These are phyloP conservation scores for Grigorovia humatica DNA, from an alignment of 805 yeast genomes.

Conservation along the genomic window DNA sequence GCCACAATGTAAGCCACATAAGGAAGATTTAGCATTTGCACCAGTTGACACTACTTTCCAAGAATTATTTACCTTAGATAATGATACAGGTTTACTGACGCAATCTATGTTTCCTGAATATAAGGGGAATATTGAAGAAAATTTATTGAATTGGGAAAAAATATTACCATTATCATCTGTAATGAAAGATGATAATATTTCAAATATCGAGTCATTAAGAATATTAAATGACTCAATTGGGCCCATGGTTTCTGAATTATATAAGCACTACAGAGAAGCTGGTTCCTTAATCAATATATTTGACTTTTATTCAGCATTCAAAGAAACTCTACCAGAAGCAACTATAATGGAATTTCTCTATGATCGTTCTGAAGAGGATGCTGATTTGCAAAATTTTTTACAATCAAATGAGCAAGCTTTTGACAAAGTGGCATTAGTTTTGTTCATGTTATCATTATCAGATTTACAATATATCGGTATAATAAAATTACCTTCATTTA, in stretches of 20 bases:
- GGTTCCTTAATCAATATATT: conserved; percentile 54
- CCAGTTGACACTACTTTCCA: conserved; percentile 26
- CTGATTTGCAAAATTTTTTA: conserved; percentile 19
- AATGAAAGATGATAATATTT: conserved; percentile 8
- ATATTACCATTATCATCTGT: conserved; percentile 10
- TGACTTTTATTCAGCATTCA: conserved; percentile 58
- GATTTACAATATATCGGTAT: conserved; percentile 66
- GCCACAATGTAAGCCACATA: conserved; percentile 17
- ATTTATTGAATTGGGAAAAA: conserved; percentile 24
- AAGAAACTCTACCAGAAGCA: conserved; percentile 34
- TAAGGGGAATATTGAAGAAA: conserved; percentile 25
- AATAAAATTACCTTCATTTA: conserved; percentile 43
- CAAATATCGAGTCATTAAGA: conserved; percentile 8
- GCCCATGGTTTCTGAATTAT: conserved; percentile 50
- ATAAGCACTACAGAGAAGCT: conserved; percentile 69
- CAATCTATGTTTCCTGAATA: conserved; percentile 26
- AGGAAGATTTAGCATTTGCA: conserved; percentile 18
- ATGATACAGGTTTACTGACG: conserved; percentile 23
- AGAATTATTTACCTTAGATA: conserved; percentile 27
- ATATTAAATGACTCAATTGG: conserved; percentile 31
- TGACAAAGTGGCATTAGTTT: conserved; percentile 53
- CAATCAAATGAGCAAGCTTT: conserved; percentile 31
- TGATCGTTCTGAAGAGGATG: conserved; percentile 19
- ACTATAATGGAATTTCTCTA: conserved; percentile 20
- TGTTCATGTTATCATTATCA: conserved; percentile 66